Percentiles rank a stretch among this genome's conserved stretches.
These are phyloP conservation scores for Aureobasidium sp. DNA, from an alignment of 2,329 filamentous ascomycete species.

Conservation along the genomic window DNA sequence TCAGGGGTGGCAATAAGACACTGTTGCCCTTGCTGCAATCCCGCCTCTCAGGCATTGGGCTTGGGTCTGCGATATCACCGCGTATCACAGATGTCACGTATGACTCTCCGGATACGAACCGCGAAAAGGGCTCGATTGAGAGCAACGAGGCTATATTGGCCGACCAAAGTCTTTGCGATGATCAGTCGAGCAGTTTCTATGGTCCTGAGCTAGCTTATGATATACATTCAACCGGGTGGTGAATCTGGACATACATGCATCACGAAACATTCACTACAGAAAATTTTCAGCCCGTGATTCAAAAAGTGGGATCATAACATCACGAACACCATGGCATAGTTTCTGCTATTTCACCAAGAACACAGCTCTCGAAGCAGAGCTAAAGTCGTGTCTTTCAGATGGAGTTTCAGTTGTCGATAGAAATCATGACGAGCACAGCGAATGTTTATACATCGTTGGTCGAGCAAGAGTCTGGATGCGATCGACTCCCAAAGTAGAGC, in stretches of 20 bases:
- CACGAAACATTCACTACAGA: too few relatives aligned
- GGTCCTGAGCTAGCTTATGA: not conserved
- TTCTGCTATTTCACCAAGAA: too few relatives aligned
- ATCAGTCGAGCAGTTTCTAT: not conserved
- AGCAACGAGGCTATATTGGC: not conserved
- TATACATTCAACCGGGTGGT: not conserved
- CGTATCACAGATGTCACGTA: conserved; percentile 4
- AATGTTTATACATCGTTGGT: too few relatives aligned
- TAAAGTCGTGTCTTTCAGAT: too few relatives aligned
- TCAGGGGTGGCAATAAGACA: not conserved
- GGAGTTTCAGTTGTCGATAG: too few relatives aligned
- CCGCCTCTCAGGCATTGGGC: not conserved
- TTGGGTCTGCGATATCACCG: not conserved
- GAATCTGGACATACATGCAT: not conserved
- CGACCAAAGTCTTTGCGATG: not conserved
- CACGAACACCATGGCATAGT: too few relatives aligned
- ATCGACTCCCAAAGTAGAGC: too few relatives aligned
- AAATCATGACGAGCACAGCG: too few relatives aligned
- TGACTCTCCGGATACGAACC: not conserved
- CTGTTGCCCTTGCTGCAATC: not conserved
- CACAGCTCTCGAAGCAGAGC: too few relatives aligned
- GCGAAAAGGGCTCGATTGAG: not conserved
- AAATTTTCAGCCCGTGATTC: too few relatives aligned
- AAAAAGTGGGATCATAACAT: too few relatives aligned
- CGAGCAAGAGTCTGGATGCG: too few relatives aligned